A percentile compares a stretch with the other conserved stretches of the same genome.
Evolutionary conservation across 257 asterid genomes (phyloP).

Genomic region (Solanum infundibuliforme): DNA sequence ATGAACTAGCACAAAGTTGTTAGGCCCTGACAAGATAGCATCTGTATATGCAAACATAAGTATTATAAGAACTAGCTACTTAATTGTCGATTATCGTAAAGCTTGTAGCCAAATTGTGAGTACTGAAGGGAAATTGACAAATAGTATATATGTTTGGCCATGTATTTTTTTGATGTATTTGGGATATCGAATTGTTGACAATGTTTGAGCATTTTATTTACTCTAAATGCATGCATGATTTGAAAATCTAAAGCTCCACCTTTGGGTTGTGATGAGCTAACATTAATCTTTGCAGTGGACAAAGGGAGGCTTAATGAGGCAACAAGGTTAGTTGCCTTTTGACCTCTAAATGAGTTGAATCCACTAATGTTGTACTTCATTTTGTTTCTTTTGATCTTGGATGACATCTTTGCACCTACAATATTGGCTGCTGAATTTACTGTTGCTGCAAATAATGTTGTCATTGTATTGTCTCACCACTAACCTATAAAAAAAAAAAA

Average conservation of each 20-base stretch:
- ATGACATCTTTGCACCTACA: neutral
- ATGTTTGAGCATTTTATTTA: no score
- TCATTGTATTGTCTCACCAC: slow-evolving; percentile 17
- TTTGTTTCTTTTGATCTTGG: slow-evolving; percentile 20
- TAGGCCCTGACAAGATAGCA: no score
- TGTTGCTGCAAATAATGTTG: slow-evolving; percentile 28
- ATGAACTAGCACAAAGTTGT: no score
- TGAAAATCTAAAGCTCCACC: neutral
- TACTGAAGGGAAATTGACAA: no score
- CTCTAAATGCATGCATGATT: no score
- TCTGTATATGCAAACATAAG: no score
- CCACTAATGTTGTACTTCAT: slow-evolving; percentile 53
- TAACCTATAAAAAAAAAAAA: slow-evolving; percentile 9
- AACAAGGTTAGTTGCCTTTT: slow-evolving; percentile 60
- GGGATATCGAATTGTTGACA: no score
- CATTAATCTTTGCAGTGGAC: slow-evolving; percentile 20
- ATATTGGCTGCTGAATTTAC: slow-evolving; percentile 22
- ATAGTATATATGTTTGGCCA: no score
- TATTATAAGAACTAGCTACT: no score
- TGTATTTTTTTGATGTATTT: no score
- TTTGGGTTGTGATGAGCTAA: neutral
- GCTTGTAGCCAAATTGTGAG: no score
- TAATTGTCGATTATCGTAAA: no score
- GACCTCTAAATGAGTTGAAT: slow-evolving; percentile 67
- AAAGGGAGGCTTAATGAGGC: slow-evolving; percentile 48